phyloP scores from a whole-genome alignment of 2,329 filamentous ascomycete species.

The Penicillium sp. region DNA sequence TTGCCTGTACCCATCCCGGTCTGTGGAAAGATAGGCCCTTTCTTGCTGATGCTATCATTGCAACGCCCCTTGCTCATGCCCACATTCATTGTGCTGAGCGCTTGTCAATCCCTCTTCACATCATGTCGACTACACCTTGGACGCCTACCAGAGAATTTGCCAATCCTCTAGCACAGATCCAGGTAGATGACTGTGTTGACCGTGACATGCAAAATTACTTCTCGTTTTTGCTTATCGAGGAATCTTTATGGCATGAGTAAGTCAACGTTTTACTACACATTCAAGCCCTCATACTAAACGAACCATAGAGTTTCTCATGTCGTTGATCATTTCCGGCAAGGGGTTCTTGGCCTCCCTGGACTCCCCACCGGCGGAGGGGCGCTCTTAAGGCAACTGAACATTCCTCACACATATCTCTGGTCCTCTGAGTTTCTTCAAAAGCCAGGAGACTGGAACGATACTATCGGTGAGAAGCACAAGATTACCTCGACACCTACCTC shows the following conservation, averaged over 20 bases:
- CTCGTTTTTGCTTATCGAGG: constrained; percentile 1
- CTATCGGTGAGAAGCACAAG: neutral
- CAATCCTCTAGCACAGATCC: constrained; percentile 3
- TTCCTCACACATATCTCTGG: constrained; percentile 9
- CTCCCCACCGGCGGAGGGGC: neutral
- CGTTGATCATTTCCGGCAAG: neutral
- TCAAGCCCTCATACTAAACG: neutral
- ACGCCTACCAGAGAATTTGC: constrained; percentile 4
- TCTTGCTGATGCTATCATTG: constrained; percentile 4
- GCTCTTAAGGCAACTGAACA: neutral
- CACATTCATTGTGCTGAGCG: constrained; percentile 9
- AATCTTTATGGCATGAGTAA: constrained; percentile 5
- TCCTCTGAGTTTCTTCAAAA: neutral
- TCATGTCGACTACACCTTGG: constrained; percentile 8
- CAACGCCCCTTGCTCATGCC: constrained; percentile 8
- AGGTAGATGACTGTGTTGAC: neutral
- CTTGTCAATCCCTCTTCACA: constrained; percentile 7
- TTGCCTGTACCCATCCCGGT: neutral
- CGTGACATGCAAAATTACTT: constrained; percentile 5
- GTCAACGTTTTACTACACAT: neutral
- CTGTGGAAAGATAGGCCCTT: neutral
- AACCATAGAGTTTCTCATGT: neutral
- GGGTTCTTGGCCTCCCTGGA: neutral
- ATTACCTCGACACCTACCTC: neutral
- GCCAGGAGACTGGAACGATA: constrained; percentile 2